Conservation (phyloP, 2,329 filamentous ascomycete species). For the Graphilbum sp. region DNA sequence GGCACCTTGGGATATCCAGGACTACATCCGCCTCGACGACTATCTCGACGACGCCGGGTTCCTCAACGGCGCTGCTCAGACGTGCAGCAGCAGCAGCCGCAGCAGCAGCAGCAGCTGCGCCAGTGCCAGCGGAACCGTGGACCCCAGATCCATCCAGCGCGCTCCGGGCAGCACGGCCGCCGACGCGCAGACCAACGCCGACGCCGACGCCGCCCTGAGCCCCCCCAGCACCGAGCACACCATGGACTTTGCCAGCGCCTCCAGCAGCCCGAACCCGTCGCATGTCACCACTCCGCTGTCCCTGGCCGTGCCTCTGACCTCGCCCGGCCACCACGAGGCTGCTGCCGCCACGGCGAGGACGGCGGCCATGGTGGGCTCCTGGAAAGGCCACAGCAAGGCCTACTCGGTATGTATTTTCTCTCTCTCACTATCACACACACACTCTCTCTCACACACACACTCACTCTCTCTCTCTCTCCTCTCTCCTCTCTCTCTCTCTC, state of each 20-base stretch:
- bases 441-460: too few relatives aligned
- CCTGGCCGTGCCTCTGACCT: too few relatives aligned
- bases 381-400: conserved; percentile 20
- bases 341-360: too few relatives aligned
- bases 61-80: not conserved
- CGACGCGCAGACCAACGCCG: not conserved
- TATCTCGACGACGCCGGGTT: conserved; percentile 20
- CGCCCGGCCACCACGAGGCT: too few relatives aligned
- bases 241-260: conserved; percentile 37
- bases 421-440: too few relatives aligned
- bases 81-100: not conserved
- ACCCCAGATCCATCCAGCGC: conserved; percentile 16
- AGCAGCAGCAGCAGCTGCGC: conserved; percentile 2
- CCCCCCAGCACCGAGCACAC: conserved; percentile 5
- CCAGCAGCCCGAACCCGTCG: conserved; percentile 34
- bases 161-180: not conserved
- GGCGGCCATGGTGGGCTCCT: too few relatives aligned
- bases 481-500: too few relatives aligned
- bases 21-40: conserved; percentile 22
- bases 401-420: conserved; percentile 21
- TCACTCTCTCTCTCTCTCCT: too few relatives aligned
- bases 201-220: conserved; percentile 1
- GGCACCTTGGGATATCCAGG: conserved; percentile 21
- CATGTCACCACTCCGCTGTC: not conserved
- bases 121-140: conserved; percentile 14